phyloP scores from a whole-genome alignment of 352 stramenopile genomes.

The Globisporangium cystogenes region DNA sequence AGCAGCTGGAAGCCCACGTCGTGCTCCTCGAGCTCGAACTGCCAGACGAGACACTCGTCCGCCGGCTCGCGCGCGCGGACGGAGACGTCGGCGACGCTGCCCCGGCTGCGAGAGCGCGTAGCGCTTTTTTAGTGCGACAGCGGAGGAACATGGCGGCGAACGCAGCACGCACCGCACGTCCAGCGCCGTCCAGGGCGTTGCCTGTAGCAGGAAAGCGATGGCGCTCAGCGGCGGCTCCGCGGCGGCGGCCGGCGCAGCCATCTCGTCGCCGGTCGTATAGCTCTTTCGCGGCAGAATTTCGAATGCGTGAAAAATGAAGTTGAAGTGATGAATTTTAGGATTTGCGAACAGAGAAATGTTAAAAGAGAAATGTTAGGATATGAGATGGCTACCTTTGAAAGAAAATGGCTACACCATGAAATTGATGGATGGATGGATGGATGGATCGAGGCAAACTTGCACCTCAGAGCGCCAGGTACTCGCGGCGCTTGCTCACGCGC shows the following conservation, averaged over 20 bases:
- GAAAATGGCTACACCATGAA: too few species aligned
- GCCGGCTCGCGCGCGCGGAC: slow-evolving; percentile 21
- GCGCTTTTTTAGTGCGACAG: background rate
- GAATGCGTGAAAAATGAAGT: background rate
- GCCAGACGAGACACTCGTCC: slow-evolving; percentile 46
- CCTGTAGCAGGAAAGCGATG: slow-evolving; percentile 48
- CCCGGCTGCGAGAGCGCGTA: too few species aligned
- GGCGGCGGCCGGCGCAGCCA: background rate
- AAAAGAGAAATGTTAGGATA: background rate
- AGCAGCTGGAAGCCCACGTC: slow-evolving; percentile 63
- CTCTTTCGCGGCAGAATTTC: background rate
- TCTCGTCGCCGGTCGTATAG: background rate
- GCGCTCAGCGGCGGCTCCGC: slow-evolving; percentile 13
- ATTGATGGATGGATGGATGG: background rate
- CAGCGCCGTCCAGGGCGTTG: slow-evolving; percentile 38
- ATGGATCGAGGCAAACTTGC: background rate
- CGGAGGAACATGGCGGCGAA: background rate
- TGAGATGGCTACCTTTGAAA: too few species aligned
- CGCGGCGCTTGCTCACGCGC: slow-evolving; percentile 15
- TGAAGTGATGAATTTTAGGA: background rate
- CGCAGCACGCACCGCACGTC: slow-evolving; percentile 27
- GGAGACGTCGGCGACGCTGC: slow-evolving; percentile 39
- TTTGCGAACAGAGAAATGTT: background rate
- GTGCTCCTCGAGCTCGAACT: slow-evolving; percentile 54
- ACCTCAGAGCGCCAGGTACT: slow-evolving; percentile 12